Percentiles rank a stretch among this genome's conserved stretches.
Evolutionary conservation across 2,329 filamentous ascomycete genomes (phyloP).

Genomic region (Botrytis tulipae): DNA sequence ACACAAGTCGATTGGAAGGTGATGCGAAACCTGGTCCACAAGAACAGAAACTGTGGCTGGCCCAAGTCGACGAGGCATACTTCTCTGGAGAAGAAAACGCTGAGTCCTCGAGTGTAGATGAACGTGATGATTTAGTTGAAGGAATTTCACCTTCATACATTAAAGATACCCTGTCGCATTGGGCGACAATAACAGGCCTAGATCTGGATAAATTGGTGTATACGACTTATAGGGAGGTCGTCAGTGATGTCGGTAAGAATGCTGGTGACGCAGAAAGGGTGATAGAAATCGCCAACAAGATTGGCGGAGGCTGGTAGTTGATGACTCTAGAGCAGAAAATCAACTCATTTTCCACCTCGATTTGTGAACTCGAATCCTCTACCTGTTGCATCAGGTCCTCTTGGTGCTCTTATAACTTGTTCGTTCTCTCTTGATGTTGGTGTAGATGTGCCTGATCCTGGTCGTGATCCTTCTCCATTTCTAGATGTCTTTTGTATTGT

Average conservation of each 20-base stretch:
- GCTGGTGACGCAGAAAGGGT: slow-evolving; percentile 73
- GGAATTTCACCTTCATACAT: slow-evolving; percentile 67
- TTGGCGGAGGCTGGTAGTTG: slow-evolving; percentile 98
- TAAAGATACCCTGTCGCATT: slow-evolving; percentile 69
- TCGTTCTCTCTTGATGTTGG: slow-evolving; percentile 58
- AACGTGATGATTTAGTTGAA: slow-evolving; percentile 50
- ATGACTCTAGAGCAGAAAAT: slow-evolving; percentile 53
- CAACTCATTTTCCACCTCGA: slow-evolving; percentile 56
- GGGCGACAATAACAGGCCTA: slow-evolving; percentile 71
- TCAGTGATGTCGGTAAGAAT: slow-evolving; percentile 89
- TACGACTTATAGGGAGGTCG: slow-evolving; percentile 87
- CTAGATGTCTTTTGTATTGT: slow-evolving; percentile 43
- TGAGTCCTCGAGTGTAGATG: slow-evolving; percentile 34
- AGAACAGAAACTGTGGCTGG: slow-evolving; percentile 84
- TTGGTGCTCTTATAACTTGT: slow-evolving; percentile 69
- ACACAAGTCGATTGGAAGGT: slow-evolving; percentile 50
- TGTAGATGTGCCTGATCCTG: slow-evolving; percentile 46
- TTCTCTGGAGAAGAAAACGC: slow-evolving; percentile 67
- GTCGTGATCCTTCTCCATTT: slow-evolving; percentile 42
- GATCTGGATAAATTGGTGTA: slow-evolving; percentile 69
- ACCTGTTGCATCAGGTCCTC: slow-evolving; percentile 74
- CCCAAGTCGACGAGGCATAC: slow-evolving; percentile 83
- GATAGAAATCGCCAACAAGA: slow-evolving; percentile 83
- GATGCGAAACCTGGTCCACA: slow-evolving; percentile 62
- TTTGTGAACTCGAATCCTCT: slow-evolving; percentile 73